These are phyloP conservation scores for Alisma plantagoaquatica DNA, from an alignment of 106 monocot species.

Conservation along the genomic window DNA sequence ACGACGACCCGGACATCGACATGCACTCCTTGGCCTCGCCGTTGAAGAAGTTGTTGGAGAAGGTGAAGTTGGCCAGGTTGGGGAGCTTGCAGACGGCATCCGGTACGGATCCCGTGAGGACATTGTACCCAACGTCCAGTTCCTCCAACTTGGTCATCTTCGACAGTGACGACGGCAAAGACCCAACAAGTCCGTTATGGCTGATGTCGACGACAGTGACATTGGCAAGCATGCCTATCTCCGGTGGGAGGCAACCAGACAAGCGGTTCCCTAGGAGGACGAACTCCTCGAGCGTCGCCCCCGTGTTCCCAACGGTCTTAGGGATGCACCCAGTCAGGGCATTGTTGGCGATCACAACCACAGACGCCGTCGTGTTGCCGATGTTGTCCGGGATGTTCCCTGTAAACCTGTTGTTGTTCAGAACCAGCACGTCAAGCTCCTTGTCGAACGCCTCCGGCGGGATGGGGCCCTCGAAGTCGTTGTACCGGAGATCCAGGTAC, in stretches of 20 bases:
- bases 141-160: constrained; percentile 12
- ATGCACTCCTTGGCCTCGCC: constrained; percentile 14
- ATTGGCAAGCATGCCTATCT: constrained; percentile 13
- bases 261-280: constrained; percentile 10
- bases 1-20: background rate
- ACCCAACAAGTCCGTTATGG: constrained; percentile 6
- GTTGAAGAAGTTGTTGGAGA: constrained; percentile 23
- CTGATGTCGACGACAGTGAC: constrained; percentile 14
- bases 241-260: constrained; percentile 18
- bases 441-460: constrained; percentile 21
- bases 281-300: constrained; percentile 14
- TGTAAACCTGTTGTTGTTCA: constrained; percentile 20
- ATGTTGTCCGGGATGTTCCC: constrained; percentile 17
- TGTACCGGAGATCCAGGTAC: constrained; percentile 20
- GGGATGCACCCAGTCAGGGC: constrained; percentile 19
- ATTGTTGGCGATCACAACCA: constrained; percentile 20
- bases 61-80: constrained; percentile 15
- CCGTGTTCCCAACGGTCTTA: constrained; percentile 15
- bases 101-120: constrained; percentile 13
- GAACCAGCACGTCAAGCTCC: constrained; percentile 22
- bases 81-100: constrained; percentile 9
- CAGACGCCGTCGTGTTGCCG: constrained; percentile 14
- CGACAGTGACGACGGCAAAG: constrained; percentile 6
- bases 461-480: constrained; percentile 24
- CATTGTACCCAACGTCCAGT: constrained; percentile 10